Base-by-base conservation (phyloP, 345 rosid species). In the Psidium guajava region DNA sequence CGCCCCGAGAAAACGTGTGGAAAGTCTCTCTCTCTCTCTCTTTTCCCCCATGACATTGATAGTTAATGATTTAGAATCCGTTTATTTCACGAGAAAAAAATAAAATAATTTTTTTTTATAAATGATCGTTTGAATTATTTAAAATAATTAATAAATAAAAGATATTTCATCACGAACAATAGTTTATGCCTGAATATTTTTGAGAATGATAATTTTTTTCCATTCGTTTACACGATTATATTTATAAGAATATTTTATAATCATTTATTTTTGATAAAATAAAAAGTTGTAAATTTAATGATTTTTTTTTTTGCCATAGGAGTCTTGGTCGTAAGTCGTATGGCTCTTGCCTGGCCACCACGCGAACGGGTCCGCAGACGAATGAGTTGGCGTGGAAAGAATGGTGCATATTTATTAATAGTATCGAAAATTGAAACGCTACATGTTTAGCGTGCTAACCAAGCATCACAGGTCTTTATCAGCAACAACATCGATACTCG, bases 361-460 rank as follows among this genome's bases (percentile, higher is more conserved):
- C 80, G 6, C 4, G 80, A 36, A 1, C 10, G 25, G 7, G 47
- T 69, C 42, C 36, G 7, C 0, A 0, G 47, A 69, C 3, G 21
- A 69, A 69, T 36, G 77, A 69, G 25, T 20, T 69, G 47, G 47
- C 25, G 7, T 2, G 15, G 32, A 15, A 5, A 25, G 64, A 2
- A 57, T 5, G 11, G 64, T 2, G 13, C 64, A 11, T 57, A 57
- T 57, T 25, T 32, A 18, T 69, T 2, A 18, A 32, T 8, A 36
- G 13, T 20, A 18, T 69, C 1, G 1, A 8, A 2, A 32, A 36
- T 69, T 1, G 1, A 32, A 32, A 69, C 36, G 4, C 44, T 16
- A 8, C 2, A 32, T 32, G 44, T 64, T 64, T 18, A 16, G 24
- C 24, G 15, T 8, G 21, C 24, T 8, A 32, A 4, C 11, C 77